phyloP scores from a whole-genome alignment of 1,284 basidiomycete species.

The Trichosporon sp. region DNA sequence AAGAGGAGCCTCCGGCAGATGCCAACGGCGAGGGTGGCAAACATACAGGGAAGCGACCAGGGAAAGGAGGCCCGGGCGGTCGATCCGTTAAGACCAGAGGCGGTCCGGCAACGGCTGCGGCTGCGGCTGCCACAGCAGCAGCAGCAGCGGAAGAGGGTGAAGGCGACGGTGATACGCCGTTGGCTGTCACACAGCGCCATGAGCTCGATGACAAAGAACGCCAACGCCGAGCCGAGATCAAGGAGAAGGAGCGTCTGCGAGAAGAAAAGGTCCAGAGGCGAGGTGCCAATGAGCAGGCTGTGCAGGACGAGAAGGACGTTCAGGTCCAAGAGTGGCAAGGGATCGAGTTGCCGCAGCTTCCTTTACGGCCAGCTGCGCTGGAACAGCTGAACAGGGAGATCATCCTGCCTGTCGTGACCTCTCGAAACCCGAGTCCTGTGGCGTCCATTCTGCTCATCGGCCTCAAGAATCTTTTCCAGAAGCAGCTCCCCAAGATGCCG shows the following conservation, averaged over 20 bases:
- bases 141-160: constrained; percentile 25
- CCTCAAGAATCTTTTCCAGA: constrained; percentile 93
- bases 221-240: constrained; percentile 51
- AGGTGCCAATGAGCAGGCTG: constrained; percentile 47
- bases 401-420: constrained; percentile 72
- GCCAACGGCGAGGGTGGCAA: constrained; percentile 15
- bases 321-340: constrained; percentile 44
- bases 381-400: constrained; percentile 83
- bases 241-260: constrained; percentile 59
- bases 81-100: constrained; percentile 27
- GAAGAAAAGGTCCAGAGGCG: constrained; percentile 69
- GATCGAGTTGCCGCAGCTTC: constrained; percentile 42
- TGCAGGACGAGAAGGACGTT: constrained; percentile 12
- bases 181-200: constrained; percentile 32
- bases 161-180: constrained; percentile 32
- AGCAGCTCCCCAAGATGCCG: constrained; percentile 98
- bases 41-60: constrained; percentile 20
- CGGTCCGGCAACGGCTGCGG: not conserved
- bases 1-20: not conserved
- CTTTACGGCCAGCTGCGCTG: constrained; percentile 62
- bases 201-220: constrained; percentile 35
- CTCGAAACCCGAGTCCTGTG: constrained; percentile 68
- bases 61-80: constrained; percentile 18
- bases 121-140: not conserved
- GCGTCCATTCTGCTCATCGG: constrained; percentile 83